These are phyloP conservation scores for Xylariaceae sp. DNA, from an alignment of 2,329 filamentous ascomycete species.

Conservation along the genomic window DNA sequence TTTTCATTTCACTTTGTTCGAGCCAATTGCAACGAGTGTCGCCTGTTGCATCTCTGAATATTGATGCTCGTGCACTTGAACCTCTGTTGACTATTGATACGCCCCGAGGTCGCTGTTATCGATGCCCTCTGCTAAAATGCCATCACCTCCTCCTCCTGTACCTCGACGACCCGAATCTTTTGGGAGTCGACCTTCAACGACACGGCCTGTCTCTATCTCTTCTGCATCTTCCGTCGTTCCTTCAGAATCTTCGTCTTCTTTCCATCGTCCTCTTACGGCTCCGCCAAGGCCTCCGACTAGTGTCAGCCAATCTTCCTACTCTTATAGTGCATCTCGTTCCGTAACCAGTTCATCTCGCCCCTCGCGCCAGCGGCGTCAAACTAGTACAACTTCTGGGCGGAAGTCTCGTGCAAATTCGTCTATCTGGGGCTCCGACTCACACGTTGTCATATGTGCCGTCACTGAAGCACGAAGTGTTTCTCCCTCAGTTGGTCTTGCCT, in stretches of 20 bases:
- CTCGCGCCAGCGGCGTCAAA: slow-evolving; percentile 34
- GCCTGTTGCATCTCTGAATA: too few relatives aligned
- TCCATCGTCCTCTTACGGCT: slow-evolving; percentile 24
- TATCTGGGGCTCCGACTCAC: slow-evolving; percentile 57
- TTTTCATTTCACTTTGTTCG: too few relatives aligned
- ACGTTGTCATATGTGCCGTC: slow-evolving; percentile 86
- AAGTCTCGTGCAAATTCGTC: slow-evolving; percentile 52
- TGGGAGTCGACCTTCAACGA: slow-evolving; percentile 1
- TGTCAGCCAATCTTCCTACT: slow-evolving; percentile 38
- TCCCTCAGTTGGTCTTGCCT: slow-evolving; percentile 83
- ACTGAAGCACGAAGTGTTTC: slow-evolving; percentile 87
- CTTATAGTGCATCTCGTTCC: slow-evolving; percentile 34
- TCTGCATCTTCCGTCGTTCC: slow-evolving; percentile 22
- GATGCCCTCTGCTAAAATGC: background rate
- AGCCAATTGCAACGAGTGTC: too few relatives aligned
- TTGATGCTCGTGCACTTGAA: background rate
- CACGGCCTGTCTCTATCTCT: slow-evolving; percentile 15
- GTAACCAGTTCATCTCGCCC: slow-evolving; percentile 38
- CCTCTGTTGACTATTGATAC: background rate
- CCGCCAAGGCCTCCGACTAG: slow-evolving; percentile 32
- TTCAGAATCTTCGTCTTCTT: slow-evolving; percentile 31
- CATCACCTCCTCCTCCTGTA: background rate
- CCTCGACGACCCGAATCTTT: background rate
- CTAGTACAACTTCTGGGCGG: slow-evolving; percentile 52
- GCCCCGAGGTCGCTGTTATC: background rate